These are phyloP conservation scores for Trametes punicea DNA, from an alignment of 768 basidiomycete species.

Conservation along the genomic window DNA sequence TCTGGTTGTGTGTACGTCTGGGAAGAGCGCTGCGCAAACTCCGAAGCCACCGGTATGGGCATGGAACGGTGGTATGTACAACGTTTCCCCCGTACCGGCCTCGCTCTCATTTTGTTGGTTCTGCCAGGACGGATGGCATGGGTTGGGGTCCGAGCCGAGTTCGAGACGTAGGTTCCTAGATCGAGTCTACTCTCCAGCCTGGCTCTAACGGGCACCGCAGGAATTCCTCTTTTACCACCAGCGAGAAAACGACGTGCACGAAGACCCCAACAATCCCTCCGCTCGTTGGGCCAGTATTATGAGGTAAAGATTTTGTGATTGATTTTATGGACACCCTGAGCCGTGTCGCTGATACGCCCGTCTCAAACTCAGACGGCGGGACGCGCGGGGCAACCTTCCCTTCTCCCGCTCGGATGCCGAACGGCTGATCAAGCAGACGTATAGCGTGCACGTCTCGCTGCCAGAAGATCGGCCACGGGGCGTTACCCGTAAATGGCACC, in stretches of 20 bases:
- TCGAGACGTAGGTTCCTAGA: slow-evolving; percentile 37
- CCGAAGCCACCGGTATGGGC: slow-evolving; percentile 76
- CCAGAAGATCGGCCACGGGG: slow-evolving; percentile 42
- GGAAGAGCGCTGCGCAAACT: slow-evolving; percentile 83
- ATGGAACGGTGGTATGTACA: slow-evolving; percentile 76
- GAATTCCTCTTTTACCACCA: slow-evolving; percentile 58
- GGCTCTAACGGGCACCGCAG: slow-evolving; percentile 25
- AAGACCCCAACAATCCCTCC: slow-evolving; percentile 44
- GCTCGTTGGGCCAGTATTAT: slow-evolving; percentile 61
- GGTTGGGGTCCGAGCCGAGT: slow-evolving; percentile 84
- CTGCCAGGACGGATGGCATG: slow-evolving; percentile 58
- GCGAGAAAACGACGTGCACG: slow-evolving; percentile 40
- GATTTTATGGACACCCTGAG: slow-evolving; percentile 3
- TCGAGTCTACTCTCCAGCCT: background rate
- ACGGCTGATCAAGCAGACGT: slow-evolving; percentile 53
- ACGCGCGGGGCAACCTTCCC: slow-evolving; percentile 38
- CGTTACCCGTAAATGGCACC: slow-evolving; percentile 49
- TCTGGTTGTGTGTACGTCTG: slow-evolving; percentile 85
- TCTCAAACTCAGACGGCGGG: slow-evolving; percentile 34
- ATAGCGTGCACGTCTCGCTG: slow-evolving; percentile 47
- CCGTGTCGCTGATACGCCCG: background rate
- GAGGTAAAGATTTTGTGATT: slow-evolving; percentile 23
- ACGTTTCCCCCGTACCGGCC: slow-evolving; percentile 8
- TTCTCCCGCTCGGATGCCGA: slow-evolving; percentile 31
- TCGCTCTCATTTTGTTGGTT: background rate